Conservation (phyloP, 495 filamentous ascomycete genomes). For the Talaromyces nanjingensis region DNA sequence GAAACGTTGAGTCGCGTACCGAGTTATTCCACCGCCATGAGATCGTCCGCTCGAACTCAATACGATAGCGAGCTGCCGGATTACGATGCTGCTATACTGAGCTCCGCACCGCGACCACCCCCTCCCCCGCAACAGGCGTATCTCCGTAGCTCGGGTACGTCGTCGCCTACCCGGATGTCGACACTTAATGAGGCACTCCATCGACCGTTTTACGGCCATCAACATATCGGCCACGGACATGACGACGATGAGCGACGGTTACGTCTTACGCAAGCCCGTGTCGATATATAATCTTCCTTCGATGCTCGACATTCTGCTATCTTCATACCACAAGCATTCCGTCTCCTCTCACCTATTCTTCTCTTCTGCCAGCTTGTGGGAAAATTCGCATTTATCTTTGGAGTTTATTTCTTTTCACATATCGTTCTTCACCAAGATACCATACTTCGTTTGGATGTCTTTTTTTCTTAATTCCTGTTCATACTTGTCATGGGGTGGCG, state of each 20-base stretch:
- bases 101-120: constrained; percentile 16
- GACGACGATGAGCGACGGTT: constrained; percentile 35
- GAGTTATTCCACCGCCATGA: constrained; percentile 72
- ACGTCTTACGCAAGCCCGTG: constrained; percentile 34
- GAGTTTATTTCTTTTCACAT: neutral
- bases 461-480: neutral
- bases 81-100: constrained; percentile 43
- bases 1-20: constrained; percentile 67
- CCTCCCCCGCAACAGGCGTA: constrained; percentile 35
- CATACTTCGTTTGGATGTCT: constrained; percentile 1
- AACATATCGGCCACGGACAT: constrained; percentile 16
- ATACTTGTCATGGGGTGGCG: neutral
- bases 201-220: constrained; percentile 22
- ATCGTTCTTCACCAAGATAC: constrained; percentile 6
- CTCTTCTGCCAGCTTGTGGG: neutral
- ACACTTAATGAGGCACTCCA: constrained; percentile 29
- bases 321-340: neutral
- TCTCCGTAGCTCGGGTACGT: constrained; percentile 23
- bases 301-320: too few species aligned
- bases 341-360: neutral
- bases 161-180: neutral
- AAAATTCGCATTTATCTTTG: neutral
- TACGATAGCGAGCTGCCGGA: constrained; percentile 42
- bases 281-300: constrained; percentile 16
- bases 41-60: constrained; percentile 44